These are phyloP conservation scores for Pelargonium fulgidum DNA, from an alignment of 441 rosid genomes.

Conservation along the genomic window DNA sequence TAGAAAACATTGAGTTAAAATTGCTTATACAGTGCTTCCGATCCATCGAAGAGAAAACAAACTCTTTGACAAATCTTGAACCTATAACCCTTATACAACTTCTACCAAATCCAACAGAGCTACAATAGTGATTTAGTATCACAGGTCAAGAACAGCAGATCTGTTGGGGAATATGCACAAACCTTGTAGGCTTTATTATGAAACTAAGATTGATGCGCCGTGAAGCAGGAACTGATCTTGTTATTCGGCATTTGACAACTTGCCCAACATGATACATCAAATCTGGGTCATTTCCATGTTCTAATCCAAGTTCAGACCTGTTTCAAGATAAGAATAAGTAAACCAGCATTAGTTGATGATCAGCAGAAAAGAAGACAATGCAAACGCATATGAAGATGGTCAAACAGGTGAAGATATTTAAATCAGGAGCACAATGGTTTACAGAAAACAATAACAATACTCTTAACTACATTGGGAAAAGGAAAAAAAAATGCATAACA, in stretches of 20 bases:
- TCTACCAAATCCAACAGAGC: background rate
- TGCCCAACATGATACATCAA: constrained; percentile 77
- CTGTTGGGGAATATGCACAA: constrained; percentile 20
- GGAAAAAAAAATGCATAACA: background rate
- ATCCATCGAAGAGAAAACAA: constrained; percentile 11
- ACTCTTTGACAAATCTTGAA: constrained; percentile 7
- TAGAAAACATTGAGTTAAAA: constrained; percentile 16
- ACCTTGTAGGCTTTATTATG: constrained; percentile 75
- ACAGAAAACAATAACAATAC: background rate
- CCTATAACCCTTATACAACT: background rate
- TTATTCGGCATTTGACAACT: constrained; percentile 94
- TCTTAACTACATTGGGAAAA: background rate
- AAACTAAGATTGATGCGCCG: constrained; percentile 84
- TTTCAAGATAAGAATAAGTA: constrained; percentile 25
- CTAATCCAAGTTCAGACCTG: constrained; percentile 95
- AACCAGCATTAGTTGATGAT: constrained; percentile 15
- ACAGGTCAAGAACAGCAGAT: background rate
- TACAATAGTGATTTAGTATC: background rate
- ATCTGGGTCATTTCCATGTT: constrained; percentile 64
- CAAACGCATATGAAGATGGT: background rate
- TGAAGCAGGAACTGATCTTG: constrained; percentile 54
- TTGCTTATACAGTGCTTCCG: background rate
- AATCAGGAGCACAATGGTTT: constrained; percentile 4
- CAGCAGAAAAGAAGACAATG: constrained; percentile 7
- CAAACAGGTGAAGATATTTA: background rate